Evolutionary conservation across 2,329 filamentous ascomycete species (phyloP).

Genomic region (Zymoseptoria brevis): DNA sequence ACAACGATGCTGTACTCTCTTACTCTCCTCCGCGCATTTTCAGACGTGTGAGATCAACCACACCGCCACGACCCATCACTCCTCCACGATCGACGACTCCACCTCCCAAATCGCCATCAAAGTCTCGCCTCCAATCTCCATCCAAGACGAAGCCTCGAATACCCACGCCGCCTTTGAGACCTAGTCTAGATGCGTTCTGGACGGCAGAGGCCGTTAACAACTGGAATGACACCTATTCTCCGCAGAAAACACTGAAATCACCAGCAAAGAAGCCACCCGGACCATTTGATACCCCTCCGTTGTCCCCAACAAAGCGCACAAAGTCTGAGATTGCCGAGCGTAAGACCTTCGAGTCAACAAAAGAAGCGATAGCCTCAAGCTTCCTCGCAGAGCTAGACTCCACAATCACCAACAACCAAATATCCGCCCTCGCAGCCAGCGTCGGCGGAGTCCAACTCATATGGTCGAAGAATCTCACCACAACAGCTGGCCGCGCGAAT

Average conservation of each 20-base stretch:
- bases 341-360: constrained; percentile 55
- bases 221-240: constrained; percentile 57
- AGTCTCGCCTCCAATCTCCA: constrained; percentile 39
- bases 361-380: constrained; percentile 52
- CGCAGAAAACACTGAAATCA: constrained; percentile 40
- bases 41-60: constrained; percentile 10
- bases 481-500: constrained; percentile 59
- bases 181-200: constrained; percentile 54
- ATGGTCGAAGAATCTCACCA: constrained; percentile 73
- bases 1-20: constrained; percentile 15
- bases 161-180: constrained; percentile 47
- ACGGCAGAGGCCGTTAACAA: constrained; percentile 50
- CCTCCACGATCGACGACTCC: constrained; percentile 27
- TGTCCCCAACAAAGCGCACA: constrained; percentile 34
- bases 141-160: constrained; percentile 41
- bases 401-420: constrained; percentile 52
- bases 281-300: constrained; percentile 21
- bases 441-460: constrained; percentile 64
- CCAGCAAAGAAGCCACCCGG: constrained; percentile 25
- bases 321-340: constrained; percentile 35
- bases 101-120: constrained; percentile 36
- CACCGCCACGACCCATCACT: constrained; percentile 5
- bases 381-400: constrained; percentile 65
- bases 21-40: constrained; percentile 19
- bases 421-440: constrained; percentile 49